A percentile compares a stretch with the other conserved stretches of the same genome.
These are phyloP conservation scores for Irpex sp. DNA, from an alignment of 1,284 basidiomycete genomes.

Conservation along the genomic window DNA sequence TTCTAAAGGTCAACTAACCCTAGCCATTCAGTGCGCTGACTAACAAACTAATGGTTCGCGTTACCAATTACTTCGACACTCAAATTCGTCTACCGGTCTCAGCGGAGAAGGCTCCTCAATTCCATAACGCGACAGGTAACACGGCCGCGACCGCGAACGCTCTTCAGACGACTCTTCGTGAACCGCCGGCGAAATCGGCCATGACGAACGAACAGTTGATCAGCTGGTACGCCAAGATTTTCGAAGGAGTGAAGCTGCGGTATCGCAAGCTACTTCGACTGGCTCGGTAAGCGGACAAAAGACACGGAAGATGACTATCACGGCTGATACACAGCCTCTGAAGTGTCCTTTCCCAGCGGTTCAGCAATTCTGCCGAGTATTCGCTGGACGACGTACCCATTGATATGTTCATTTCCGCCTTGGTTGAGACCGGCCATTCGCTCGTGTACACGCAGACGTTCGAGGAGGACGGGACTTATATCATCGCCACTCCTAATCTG, in stretches of 20 bases:
- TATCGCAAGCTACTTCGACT: constrained; percentile 95
- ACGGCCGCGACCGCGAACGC: constrained; percentile 6
- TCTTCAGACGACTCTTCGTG: constrained; percentile 23
- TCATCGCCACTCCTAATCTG: constrained; percentile 84
- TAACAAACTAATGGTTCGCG: constrained; percentile 86
- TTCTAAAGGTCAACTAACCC: constrained; percentile 2
- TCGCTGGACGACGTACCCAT: constrained; percentile 79
- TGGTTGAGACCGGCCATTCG: constrained; percentile 90
- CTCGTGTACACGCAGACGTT: constrained; percentile 90
- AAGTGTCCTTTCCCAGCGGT: constrained; percentile 79
- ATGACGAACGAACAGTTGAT: constrained; percentile 85
- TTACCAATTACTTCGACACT: constrained; percentile 91
- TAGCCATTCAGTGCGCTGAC: constrained; percentile 64
- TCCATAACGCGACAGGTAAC: constrained; percentile 15
- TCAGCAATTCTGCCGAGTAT: constrained; percentile 97
- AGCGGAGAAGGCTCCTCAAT: constrained; percentile 20
- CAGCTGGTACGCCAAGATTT: constrained; percentile 89
- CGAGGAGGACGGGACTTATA: constrained; percentile 92
- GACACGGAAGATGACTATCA: background rate
- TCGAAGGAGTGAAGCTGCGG: constrained; percentile 90
- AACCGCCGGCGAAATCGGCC: constrained; percentile 19
- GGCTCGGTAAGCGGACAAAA: constrained; percentile 56
- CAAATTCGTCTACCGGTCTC: constrained; percentile 79
- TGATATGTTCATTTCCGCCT: constrained; percentile 75
- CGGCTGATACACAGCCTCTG: background rate